Conservation (phyloP, 1,284 basidiomycete species). For the Leccinum pallidistipes region DNA sequence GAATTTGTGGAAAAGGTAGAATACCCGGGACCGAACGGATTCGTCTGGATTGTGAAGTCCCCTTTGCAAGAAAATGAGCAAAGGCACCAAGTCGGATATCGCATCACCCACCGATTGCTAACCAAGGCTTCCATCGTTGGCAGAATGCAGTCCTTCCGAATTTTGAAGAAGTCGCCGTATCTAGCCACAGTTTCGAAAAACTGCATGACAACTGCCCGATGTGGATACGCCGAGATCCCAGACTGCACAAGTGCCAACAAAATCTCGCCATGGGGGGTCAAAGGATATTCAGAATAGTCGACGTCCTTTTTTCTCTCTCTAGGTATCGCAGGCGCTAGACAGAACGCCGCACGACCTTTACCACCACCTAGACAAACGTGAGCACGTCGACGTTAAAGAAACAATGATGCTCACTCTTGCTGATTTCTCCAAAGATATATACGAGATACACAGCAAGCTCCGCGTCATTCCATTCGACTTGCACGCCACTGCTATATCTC, state of each 20-base stretch:
- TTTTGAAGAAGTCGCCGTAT: constrained; percentile 96
- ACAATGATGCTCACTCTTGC: constrained; percentile 56
- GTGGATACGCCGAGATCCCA: constrained; percentile 81
- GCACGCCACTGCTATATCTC: constrained; percentile 56
- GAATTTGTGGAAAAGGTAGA: constrained; percentile 94
- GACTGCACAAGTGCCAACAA: constrained; percentile 84
- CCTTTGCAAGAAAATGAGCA: constrained; percentile 43
- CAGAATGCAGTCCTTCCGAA: constrained; percentile 83
- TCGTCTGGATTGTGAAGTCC: constrained; percentile 84
- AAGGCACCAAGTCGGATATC: background rate
- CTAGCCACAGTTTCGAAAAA: constrained; percentile 93
- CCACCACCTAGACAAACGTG: constrained; percentile 49
- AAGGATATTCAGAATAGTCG: constrained; percentile 83
- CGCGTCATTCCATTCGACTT: constrained; percentile 89
- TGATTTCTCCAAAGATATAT: constrained; percentile 93
- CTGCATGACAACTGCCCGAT: constrained; percentile 87
- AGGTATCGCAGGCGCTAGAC: constrained; percentile 61
- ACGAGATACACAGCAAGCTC: constrained; percentile 92
- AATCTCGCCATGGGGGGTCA: constrained; percentile 92
- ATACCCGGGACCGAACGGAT: constrained; percentile 77
- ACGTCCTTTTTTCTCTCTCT: constrained; percentile 67
- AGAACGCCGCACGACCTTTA: constrained; percentile 77
- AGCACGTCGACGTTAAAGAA: background rate
- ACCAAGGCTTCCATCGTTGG: constrained; percentile 90
- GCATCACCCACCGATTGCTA: constrained; percentile 62